phyloP scores from a whole-genome alignment of 345 rosid species.

The Citrus trifoliata region DNA sequence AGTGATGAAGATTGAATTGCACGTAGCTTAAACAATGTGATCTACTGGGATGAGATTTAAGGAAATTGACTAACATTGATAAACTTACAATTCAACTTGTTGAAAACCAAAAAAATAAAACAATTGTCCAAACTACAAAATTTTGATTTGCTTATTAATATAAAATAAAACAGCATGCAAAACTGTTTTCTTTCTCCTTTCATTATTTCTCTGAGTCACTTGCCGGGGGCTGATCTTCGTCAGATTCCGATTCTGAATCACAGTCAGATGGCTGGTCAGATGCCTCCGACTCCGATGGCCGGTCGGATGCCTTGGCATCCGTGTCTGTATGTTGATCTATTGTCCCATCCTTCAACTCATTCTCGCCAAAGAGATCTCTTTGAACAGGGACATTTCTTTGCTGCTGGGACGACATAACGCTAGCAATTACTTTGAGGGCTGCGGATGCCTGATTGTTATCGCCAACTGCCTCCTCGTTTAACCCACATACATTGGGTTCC shows the following conservation, averaged over 20 bases:
- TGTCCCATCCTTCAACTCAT: conserved; percentile 46
- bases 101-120: background rate
- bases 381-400: conserved; percentile 72
- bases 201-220: background rate
- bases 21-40: background rate
- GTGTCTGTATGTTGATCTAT: conserved; percentile 14
- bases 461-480: conserved; percentile 42
- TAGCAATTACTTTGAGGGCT: conserved; percentile 74
- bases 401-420: conserved; percentile 74
- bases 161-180: background rate
- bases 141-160: background rate
- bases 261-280: background rate
- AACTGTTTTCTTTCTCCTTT: background rate
- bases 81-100: background rate
- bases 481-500: conserved; percentile 34
- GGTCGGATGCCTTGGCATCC: conserved; percentile 12
- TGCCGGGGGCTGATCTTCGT: background rate
- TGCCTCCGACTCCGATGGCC: conserved; percentile 9
- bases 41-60: background rate
- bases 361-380: conserved; percentile 61
- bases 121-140: background rate
- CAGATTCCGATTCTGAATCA: background rate
- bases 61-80: background rate
- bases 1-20: background rate
- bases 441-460: conserved; percentile 53